Evolutionary conservation across 176 grass and related monocot species (phyloP), one percentile per base, ranked within the genome.

Genomic region (Thalia dealbata): DNA sequence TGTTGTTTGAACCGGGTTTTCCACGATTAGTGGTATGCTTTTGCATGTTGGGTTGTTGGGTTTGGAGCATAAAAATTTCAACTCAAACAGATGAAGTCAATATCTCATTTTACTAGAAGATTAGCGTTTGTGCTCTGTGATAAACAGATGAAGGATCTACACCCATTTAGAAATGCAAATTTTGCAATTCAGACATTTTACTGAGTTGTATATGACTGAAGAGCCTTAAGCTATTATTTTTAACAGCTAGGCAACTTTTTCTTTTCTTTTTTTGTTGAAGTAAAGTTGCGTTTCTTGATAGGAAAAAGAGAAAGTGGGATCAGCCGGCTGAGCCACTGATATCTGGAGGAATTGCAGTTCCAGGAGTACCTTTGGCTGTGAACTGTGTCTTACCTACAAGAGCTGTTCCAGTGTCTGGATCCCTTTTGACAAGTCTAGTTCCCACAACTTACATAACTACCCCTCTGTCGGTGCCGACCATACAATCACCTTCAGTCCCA

Each of bases 301-400:
- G 95, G 89, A 97, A 88, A 85, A 97, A 89, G 73, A 81, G 95
- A 78, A 97, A 91, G 76, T 97, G 95, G 95, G 95, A 97, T 80
- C 90, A 97, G 70, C 95, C 90, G 71, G 95, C 90, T 55, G 90
- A 91, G 78, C 64, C 80, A 29, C 21, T 92, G 41, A 50, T 87
- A 32, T 76, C 90, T 29, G 83, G 78, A 35, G 85, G 86, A 28
- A 76, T 83, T 73, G 80, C 72, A 30, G 80, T 74, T 73, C 62
- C 81, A 19, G 78, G 83, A 21, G 9, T 88, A 16, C 78, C 87
- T 25, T 74, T 84, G 69, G 82, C 73, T 56, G 35, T 86, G 14
- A 79, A 80, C 50, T 82, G 72, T 69, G 64, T 84, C 50, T 23
- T 75, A 68, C 52, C 82, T 41, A 75, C 82, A 0, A 52, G 79